These are phyloP conservation scores for Volvariella surrecta DNA, from an alignment of 1,284 basidiomycete genomes.

Conservation along the genomic window DNA sequence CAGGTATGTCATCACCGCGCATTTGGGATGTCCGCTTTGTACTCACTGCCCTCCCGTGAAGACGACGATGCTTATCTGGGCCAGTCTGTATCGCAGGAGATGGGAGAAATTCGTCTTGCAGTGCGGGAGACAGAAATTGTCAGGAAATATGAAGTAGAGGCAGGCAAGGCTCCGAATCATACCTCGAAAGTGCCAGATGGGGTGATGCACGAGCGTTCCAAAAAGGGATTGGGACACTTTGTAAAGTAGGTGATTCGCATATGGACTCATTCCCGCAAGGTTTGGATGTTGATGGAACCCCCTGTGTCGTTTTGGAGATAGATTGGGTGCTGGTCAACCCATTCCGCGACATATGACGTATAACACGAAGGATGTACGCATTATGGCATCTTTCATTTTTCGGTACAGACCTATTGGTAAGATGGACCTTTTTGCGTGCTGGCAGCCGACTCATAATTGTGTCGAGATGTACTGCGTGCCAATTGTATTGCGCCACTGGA, in stretches of 20 bases:
- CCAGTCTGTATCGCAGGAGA: background rate
- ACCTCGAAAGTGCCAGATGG: background rate
- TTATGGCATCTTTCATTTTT: constrained; percentile 10
- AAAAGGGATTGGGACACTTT: constrained; percentile 12
- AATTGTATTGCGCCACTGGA: no score
- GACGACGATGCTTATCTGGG: constrained; percentile 9
- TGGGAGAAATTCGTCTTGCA: background rate
- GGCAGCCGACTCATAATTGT: no score
- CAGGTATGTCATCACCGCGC: constrained; percentile 2
- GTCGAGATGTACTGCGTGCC: no score
- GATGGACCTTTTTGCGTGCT: background rate
- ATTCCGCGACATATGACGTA: background rate
- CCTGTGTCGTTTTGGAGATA: no score
- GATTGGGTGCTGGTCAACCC: no score
- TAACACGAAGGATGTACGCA: background rate
- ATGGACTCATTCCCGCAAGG: no score
- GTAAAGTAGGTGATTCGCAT: constrained; percentile 12
- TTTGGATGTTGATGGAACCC: no score
- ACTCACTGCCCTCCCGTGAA: background rate
- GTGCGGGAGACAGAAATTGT: background rate
- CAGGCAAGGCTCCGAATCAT: background rate
- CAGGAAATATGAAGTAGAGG: background rate
- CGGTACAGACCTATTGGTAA: constrained; percentile 10
- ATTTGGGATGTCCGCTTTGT: background rate
- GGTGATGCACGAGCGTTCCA: constrained; percentile 10